Percentiles rank a stretch among this genome's conserved stretches.
These are phyloP conservation scores for Boletus semigastroideus DNA, from an alignment of 1,284 basidiomycete genomes.

Conservation along the genomic window DNA sequence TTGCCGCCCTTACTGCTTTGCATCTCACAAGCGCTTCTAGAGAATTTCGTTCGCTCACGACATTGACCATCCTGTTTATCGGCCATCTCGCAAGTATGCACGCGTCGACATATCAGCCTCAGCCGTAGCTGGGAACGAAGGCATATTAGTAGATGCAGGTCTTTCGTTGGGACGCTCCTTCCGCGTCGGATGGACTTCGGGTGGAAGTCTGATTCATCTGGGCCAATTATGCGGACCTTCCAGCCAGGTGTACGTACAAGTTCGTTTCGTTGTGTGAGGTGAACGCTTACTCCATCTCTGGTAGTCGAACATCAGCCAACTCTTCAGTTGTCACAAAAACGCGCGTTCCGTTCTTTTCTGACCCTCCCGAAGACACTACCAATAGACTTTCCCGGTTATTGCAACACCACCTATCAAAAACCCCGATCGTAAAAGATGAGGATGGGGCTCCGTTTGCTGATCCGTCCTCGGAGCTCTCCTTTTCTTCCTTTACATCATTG, in stretches of 20 bases:
- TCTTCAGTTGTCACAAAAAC: slow-evolving; percentile 55
- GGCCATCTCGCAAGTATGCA: slow-evolving; percentile 71
- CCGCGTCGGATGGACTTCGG: slow-evolving; percentile 88
- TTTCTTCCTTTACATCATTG: slow-evolving; percentile 74
- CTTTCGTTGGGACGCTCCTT: slow-evolving; percentile 87
- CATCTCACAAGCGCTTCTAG: slow-evolving; percentile 37
- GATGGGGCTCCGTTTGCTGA: slow-evolving; percentile 56
- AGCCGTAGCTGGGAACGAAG: slow-evolving; percentile 62
- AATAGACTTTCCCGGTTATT: slow-evolving; percentile 66
- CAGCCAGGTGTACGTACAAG: slow-evolving; percentile 44
- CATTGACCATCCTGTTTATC: slow-evolving; percentile 58
- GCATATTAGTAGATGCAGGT: slow-evolving; percentile 75
- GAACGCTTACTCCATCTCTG: slow-evolving; percentile 10
- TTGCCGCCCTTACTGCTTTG: slow-evolving; percentile 2
- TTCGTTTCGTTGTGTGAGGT: slow-evolving; percentile 6
- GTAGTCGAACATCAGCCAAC: slow-evolving; percentile 54
- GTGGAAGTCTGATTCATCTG: slow-evolving; percentile 74
- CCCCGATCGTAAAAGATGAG: slow-evolving; percentile 62
- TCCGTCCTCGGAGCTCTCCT: slow-evolving; percentile 63
- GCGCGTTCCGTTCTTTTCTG: slow-evolving; percentile 43
- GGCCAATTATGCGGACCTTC: slow-evolving; percentile 66
- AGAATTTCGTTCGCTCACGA: slow-evolving; percentile 76
- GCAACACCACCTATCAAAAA: slow-evolving; percentile 76
- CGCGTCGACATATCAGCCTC: slow-evolving; percentile 67
- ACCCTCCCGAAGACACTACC: slow-evolving; percentile 37